These are phyloP conservation scores for Globisporangium cylindrosporum DNA, from an alignment of 352 stramenopile species.

Conservation along the genomic window DNA sequence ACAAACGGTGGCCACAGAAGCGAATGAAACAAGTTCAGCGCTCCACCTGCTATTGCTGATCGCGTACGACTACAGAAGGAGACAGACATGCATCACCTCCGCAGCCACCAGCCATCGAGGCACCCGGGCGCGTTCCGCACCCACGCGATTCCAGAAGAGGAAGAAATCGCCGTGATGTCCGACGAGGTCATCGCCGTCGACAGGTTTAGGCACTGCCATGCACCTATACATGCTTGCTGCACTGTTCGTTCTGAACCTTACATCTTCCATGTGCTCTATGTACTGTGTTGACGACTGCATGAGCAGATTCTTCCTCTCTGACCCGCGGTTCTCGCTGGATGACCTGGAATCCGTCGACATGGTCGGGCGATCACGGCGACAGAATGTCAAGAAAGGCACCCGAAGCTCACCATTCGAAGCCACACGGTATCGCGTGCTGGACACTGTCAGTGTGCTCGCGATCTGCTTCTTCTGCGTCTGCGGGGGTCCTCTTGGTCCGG, in stretches of 20 bases:
- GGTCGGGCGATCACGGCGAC: slow-evolving; percentile 1
- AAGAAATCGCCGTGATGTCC: slow-evolving; percentile 23
- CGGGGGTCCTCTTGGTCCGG: slow-evolving; percentile 16
- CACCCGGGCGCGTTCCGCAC: not conserved
- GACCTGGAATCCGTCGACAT: slow-evolving; percentile 23
- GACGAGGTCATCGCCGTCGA: slow-evolving; percentile 12
- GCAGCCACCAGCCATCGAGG: slow-evolving; percentile 1
- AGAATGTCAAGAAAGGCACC: slow-evolving; percentile 1
- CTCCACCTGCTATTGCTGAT: not conserved
- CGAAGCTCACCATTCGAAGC: slow-evolving; percentile 6
- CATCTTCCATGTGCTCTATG: not conserved
- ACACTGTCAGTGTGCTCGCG: slow-evolving; percentile 12
- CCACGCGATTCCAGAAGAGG: slow-evolving; percentile 11
- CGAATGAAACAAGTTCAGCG: not conserved
- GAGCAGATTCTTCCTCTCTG: slow-evolving; percentile 9
- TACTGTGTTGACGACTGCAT: not conserved
- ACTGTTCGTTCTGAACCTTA: not conserved
- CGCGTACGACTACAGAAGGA: not conserved
- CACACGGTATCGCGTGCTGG: slow-evolving; percentile 15
- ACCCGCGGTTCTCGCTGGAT: slow-evolving; percentile 13
- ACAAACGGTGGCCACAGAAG: too few relatives aligned
- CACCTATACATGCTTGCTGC: not conserved
- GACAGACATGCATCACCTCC: slow-evolving; percentile 1
- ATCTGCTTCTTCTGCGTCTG: slow-evolving; percentile 28
- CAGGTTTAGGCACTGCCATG: not conserved